A percentile compares a stretch with the other conserved stretches of the same genome.
These are phyloP conservation scores for Termitomyces sp. DNA, from an alignment of 768 basidiomycete species.

Conservation along the genomic window DNA sequence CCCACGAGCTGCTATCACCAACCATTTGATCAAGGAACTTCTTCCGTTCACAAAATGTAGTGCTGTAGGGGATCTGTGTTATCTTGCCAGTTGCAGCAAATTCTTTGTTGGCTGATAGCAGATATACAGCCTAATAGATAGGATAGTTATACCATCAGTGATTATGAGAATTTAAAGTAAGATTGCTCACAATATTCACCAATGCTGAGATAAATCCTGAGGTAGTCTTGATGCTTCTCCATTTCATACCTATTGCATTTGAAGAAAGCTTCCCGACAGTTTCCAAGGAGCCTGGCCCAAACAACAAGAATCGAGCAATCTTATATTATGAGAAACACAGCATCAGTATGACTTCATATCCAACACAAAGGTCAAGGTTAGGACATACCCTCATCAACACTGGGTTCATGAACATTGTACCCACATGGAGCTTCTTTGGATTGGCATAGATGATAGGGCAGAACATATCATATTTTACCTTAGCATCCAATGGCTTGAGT, in stretches of 20 bases:
- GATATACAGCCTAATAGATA: not conserved
- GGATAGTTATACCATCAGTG: too few relatives aligned
- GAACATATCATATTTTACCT: not conserved
- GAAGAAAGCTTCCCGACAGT: not conserved
- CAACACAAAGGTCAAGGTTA: not conserved
- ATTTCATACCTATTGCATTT: not conserved
- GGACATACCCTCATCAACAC: not conserved
- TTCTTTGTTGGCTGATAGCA: not conserved
- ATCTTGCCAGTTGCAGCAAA: not conserved
- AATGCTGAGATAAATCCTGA: not conserved
- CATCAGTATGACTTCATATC: not conserved
- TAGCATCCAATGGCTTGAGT: not conserved
- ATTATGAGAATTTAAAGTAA: too few relatives aligned
- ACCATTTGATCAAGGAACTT: not conserved
- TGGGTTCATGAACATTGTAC: not conserved
- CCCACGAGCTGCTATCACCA: not conserved
- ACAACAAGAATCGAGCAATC: not conserved
- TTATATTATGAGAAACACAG: not conserved
- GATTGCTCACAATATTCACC: not conserved
- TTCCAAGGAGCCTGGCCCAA: not conserved
- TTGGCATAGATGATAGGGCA: not conserved
- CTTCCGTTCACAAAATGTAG: not conserved
- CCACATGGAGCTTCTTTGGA: not conserved
- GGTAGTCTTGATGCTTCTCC: not conserved
- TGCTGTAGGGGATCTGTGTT: not conserved